Evolutionary conservation across 1,284 basidiomycete genomes (phyloP).

Genomic region (Pascua sp.): DNA sequence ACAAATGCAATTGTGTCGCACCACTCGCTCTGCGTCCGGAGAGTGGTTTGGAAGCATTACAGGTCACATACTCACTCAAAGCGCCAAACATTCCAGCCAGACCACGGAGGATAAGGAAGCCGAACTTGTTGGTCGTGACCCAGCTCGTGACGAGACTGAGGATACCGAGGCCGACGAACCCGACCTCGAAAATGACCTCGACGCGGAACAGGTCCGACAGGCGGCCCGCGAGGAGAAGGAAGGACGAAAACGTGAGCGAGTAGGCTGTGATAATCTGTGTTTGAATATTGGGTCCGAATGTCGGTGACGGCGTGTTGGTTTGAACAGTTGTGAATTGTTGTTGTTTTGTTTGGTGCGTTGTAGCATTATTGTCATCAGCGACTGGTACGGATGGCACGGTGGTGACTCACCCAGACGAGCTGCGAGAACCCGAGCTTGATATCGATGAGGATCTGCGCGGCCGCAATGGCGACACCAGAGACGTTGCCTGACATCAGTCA

Average conservation of each 20-base stretch:
- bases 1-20: too few relatives aligned
- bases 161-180: conserved; percentile 35
- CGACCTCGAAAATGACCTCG: conserved; percentile 36
- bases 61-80: too few relatives aligned
- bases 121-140: conserved; percentile 44
- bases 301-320: neutral
- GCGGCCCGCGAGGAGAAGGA: conserved; percentile 43
- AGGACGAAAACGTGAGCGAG: conserved; percentile 34
- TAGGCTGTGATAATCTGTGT: conserved; percentile 36
- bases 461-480: conserved; percentile 32
- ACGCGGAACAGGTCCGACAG: conserved; percentile 42
- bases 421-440: conserved; percentile 29
- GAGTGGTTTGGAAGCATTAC: too few relatives aligned
- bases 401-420: conserved; percentile 33
- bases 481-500: conserved; percentile 20
- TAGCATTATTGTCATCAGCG: too few relatives aligned
- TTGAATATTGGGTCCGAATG: neutral
- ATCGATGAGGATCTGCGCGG: conserved; percentile 32
- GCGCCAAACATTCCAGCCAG: conserved; percentile 25
- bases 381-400: neutral
- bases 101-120: conserved; percentile 44
- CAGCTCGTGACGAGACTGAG: conserved; percentile 38
- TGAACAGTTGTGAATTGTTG: neutral
- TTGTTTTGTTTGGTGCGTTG: neutral
- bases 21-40: too few relatives aligned